A percentile compares a stretch with the other conserved stretches of the same genome.
Evolutionary conservation across 352 stramenopile genomes (phyloP).

Genomic region (Globisporangium middletonii): DNA sequence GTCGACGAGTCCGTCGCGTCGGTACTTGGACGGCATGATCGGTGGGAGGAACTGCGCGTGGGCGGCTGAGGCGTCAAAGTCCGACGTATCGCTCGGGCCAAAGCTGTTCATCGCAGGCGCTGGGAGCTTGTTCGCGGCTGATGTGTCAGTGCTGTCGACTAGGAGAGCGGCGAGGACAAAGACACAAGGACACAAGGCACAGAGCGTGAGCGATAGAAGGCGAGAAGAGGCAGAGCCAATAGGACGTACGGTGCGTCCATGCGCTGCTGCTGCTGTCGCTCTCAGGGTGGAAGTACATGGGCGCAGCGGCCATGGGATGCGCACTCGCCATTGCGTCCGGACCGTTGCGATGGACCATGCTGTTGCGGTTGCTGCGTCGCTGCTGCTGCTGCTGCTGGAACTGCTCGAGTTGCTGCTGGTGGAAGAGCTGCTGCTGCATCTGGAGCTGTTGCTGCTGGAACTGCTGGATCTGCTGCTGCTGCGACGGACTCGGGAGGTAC

Average conservation of each 20-base stretch:
- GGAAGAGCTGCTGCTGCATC: conserved; percentile 21
- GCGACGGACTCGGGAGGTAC: conserved; percentile 9
- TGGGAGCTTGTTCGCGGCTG: not conserved
- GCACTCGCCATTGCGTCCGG: not conserved
- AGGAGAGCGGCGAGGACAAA: not conserved
- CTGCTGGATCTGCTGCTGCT: conserved; percentile 16
- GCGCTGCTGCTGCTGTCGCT: conserved; percentile 8
- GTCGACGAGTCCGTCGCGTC: not conserved
- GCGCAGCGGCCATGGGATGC: not conserved
- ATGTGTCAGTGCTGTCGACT: not conserved
- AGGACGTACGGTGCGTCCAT: not conserved
- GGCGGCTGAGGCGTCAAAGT: not conserved
- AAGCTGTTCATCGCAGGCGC: not conserved
- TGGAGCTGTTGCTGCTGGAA: conserved; percentile 22
- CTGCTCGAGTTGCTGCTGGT: not conserved
- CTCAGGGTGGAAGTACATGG: not conserved
- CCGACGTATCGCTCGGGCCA: not conserved
- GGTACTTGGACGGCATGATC: conserved; percentile 7
- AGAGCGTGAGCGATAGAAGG: not conserved
- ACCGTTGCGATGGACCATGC: not conserved
- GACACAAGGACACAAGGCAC: not conserved
- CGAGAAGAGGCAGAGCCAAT: no score
- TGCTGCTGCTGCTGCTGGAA: not conserved
- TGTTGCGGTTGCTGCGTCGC: not conserved
- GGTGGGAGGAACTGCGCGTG: conserved; percentile 16